A percentile compares a stretch with the other conserved stretches of the same genome.
These are phyloP conservation scores for Hydrangea macrophylla DNA, from an alignment of 148 eudicot species.

Conservation along the genomic window DNA sequence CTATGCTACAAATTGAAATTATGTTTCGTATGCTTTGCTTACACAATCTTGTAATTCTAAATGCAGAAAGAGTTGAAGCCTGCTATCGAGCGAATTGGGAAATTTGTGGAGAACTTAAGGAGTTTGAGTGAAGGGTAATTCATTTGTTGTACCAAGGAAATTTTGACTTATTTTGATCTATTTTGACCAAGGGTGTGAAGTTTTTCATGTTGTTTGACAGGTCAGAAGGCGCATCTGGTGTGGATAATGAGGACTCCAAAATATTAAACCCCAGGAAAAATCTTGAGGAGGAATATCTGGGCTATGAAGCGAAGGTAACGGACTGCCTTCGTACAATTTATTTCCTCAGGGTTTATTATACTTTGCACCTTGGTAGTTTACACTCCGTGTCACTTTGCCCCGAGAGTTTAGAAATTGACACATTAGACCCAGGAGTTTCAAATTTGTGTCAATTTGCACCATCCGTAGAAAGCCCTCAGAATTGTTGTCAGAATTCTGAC, in stretches of 20 bases:
- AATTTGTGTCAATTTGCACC: too few relatives aligned
- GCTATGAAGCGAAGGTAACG: conserved; percentile 85
- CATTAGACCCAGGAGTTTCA: too few relatives aligned
- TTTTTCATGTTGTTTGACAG: conserved; percentile 30
- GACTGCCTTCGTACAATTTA: conserved; percentile 4
- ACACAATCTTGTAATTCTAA: conserved; percentile 7
- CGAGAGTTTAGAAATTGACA: too few relatives aligned
- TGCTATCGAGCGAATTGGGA: conserved; percentile 64
- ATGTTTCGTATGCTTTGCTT: background rate
- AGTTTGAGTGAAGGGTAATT: conserved; percentile 68
- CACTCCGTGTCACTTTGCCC: background rate
- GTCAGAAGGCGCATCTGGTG: conserved; percentile 33
- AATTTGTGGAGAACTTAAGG: conserved; percentile 78
- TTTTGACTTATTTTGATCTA: background rate
- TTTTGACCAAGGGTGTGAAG: conserved; percentile 7
- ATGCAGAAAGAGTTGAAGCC: conserved; percentile 84
- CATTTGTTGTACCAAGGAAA: background rate
- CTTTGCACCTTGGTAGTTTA: background rate
- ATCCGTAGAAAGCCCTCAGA: too few relatives aligned
- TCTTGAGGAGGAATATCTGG: conserved; percentile 91
- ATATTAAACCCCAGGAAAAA: conserved; percentile 58
- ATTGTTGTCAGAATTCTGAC: too few relatives aligned
- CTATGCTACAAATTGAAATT: background rate
- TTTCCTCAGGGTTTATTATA: background rate
- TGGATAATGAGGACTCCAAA: conserved; percentile 40